phyloP scores from a whole-genome alignment of 306 rosid species.

The Crotalaria pallida region DNA sequence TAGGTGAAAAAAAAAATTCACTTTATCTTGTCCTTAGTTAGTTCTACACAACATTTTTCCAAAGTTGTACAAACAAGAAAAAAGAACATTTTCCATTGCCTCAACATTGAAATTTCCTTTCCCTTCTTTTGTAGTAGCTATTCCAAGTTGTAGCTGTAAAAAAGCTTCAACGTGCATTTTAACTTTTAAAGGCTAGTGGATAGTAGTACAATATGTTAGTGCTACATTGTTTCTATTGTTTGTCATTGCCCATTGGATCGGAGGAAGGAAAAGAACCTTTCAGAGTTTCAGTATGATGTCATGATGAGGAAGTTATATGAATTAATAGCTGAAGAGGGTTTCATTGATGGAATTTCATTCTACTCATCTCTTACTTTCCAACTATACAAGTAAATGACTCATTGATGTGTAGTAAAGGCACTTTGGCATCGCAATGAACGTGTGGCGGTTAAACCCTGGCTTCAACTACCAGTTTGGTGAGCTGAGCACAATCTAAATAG shows the following conservation, averaged over 20 bases:
- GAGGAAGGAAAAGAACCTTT: neutral
- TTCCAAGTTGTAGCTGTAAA: neutral
- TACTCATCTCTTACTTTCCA: neutral
- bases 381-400: neutral
- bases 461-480: neutral
- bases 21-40: neutral
- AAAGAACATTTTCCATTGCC: neutral
- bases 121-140: neutral
- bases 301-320: neutral
- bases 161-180: neutral
- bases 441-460: neutral
- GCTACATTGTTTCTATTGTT: neutral
- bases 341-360: neutral
- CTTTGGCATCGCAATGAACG: neutral
- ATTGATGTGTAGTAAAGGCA: conserved; percentile 1
- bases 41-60: neutral
- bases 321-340: neutral
- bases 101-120: neutral
- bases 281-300: no score
- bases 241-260: neutral
- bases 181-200: no score
- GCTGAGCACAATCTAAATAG: neutral
- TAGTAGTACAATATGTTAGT: neutral
- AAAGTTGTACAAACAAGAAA: no score
- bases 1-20: neutral